Evolutionary conservation across 805 yeast genomes (phyloP).

Genomic region (Grigorovia humatica): DNA sequence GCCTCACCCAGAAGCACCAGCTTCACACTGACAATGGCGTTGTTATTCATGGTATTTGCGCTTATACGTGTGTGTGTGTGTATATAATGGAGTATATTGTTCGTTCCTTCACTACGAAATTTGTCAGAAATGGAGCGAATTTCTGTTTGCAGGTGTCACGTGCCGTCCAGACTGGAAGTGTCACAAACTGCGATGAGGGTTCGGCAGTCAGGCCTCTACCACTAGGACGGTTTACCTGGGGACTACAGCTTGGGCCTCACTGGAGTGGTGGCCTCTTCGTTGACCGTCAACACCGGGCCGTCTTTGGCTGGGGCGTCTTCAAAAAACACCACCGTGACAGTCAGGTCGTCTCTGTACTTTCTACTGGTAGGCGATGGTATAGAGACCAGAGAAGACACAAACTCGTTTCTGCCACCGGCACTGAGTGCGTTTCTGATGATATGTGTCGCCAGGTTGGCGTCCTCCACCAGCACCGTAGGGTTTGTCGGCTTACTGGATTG

Average conservation of each 20-base stretch:
- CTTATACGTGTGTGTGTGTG: neutral
- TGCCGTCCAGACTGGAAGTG: too few relatives aligned
- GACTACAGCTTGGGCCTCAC: neutral
- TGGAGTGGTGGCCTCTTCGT: neutral
- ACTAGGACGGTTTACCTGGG: too few relatives aligned
- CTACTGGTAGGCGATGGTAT: slow-evolving; percentile 89
- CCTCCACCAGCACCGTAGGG: slow-evolving; percentile 52
- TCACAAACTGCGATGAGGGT: neutral
- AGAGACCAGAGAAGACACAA: slow-evolving; percentile 76
- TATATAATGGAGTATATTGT: neutral
- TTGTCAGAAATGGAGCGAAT: neutral
- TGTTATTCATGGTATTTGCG: slow-evolving; percentile 12
- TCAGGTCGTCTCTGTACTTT: slow-evolving; percentile 87
- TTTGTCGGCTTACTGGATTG: slow-evolving; percentile 19
- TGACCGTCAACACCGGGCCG: neutral
- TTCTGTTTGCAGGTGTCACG: neutral
- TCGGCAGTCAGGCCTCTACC: neutral
- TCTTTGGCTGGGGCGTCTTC: slow-evolving; percentile 34
- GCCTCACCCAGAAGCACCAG: slow-evolving; percentile 92
- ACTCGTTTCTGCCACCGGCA: slow-evolving; percentile 80
- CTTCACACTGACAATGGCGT: slow-evolving; percentile 45
- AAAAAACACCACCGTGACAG: slow-evolving; percentile 92
- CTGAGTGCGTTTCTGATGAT: slow-evolving; percentile 85
- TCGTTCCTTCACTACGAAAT: neutral
- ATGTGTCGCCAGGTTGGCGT: slow-evolving; percentile 85